Percentiles rank a stretch among this genome's conserved stretches.
These are phyloP conservation scores for Funneliformis geosporum DNA, from an alignment of 192 early-diverging fungal species.

Conservation along the genomic window DNA sequence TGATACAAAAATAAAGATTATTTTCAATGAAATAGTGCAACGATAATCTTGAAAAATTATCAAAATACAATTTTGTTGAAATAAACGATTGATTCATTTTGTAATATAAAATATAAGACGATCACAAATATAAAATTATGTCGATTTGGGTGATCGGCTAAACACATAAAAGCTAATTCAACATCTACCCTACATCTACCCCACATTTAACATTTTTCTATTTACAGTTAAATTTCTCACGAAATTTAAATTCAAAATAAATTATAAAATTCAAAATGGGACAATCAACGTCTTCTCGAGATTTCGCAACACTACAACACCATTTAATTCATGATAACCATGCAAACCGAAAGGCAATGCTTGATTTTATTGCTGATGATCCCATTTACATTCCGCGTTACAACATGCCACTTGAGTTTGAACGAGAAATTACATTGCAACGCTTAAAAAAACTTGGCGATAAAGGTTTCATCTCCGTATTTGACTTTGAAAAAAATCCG, in stretches of 20 bases:
- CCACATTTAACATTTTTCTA: no score
- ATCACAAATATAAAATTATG: no score
- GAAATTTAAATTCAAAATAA: background rate
- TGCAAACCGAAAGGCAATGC: conserved; percentile 51
- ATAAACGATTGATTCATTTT: no score
- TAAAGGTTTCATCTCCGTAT: conserved; percentile 60
- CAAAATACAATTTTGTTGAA: no score
- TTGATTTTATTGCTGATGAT: conserved; percentile 52
- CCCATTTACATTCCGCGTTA: conserved; percentile 65
- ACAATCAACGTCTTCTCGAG: background rate
- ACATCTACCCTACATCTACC: no score
- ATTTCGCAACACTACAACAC: background rate
- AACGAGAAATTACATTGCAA: conserved; percentile 65
- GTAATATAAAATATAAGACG: no score
- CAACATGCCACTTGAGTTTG: conserved; percentile 59
- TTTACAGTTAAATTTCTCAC: no score
- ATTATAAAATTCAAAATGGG: background rate
- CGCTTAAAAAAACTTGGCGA: conserved; percentile 54
- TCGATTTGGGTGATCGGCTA: no score
- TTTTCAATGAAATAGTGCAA: no score
- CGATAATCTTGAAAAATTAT: no score
- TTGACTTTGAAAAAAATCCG: conserved; percentile 72
- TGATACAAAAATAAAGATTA: no score
- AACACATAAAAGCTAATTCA: no score
- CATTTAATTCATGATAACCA: conserved; percentile 59